Conservation (phyloP, 163 green algal species). For the Prototheca cutis region DNA sequence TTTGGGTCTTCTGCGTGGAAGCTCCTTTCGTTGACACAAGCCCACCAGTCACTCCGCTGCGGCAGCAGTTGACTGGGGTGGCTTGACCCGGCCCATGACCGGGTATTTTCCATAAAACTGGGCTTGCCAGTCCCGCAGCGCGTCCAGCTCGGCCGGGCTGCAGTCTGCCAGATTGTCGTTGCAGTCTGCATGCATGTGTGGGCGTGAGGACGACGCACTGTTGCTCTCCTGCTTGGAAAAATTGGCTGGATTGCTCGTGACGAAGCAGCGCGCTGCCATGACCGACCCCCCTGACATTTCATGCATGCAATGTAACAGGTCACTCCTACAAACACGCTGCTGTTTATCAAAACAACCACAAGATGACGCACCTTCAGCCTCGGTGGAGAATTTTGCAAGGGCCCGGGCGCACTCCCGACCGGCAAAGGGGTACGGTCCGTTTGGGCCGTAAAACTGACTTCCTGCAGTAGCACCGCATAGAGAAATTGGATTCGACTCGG, state of each 20-base stretch:
- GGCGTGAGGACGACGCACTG: background rate
- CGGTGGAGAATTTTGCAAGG: conserved; percentile 73
- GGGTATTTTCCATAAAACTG: conserved; percentile 74
- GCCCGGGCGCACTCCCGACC: conserved; percentile 71
- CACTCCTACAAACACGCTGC: too few relatives aligned
- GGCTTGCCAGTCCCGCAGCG: conserved; percentile 63
- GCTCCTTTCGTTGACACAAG: too few relatives aligned
- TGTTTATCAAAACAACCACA: too few relatives aligned
- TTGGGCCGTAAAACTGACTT: conserved; percentile 70
- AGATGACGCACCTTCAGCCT: conserved; percentile 31
- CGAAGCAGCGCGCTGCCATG: too few relatives aligned
- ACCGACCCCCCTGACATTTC: too few relatives aligned
- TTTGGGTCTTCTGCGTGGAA: too few relatives aligned
- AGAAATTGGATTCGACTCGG: background rate
- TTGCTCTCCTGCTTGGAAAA: background rate
- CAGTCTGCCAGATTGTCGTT: conserved; percentile 54
- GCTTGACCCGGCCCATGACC: conserved; percentile 46
- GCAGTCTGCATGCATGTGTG: conserved; percentile 38
- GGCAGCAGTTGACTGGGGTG: background rate
- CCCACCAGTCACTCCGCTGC: conserved; percentile 1
- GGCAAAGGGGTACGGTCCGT: conserved; percentile 79
- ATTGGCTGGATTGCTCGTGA: too few relatives aligned
- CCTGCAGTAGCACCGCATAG: conserved; percentile 10
- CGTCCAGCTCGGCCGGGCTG: conserved; percentile 49
- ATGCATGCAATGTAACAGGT: too few relatives aligned